These are phyloP conservation scores for Mortierella sp. DNA, from an alignment of 371 early-diverging fungal genomes.

Conservation along the genomic window DNA sequence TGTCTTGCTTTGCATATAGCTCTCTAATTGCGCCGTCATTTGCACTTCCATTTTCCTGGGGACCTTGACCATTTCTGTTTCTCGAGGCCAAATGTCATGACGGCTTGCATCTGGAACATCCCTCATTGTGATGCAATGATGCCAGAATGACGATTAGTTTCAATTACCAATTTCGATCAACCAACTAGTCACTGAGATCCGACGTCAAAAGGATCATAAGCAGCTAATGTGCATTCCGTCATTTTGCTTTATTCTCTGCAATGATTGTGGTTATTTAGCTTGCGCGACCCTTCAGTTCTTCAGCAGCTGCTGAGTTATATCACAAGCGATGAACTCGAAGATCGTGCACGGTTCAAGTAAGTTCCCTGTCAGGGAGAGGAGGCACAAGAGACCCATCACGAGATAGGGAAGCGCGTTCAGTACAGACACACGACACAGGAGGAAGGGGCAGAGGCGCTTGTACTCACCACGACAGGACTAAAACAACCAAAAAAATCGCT, in stretches of 20 bases:
- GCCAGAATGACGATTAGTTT: background rate
- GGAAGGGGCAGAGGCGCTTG: too few species aligned
- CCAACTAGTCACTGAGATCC: background rate
- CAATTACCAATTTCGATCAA: too few species aligned
- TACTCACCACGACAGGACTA: too few species aligned
- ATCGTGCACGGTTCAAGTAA: constrained; percentile 79
- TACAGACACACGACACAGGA: too few species aligned
- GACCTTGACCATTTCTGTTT: background rate
- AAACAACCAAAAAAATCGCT: too few species aligned
- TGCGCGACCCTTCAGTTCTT: constrained; percentile 71
- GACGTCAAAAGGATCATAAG: background rate
- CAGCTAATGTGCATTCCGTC: background rate
- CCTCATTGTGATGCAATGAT: background rate
- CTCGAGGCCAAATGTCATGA: too few species aligned
- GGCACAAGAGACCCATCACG: background rate
- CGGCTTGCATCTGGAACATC: background rate
- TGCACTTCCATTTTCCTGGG: background rate
- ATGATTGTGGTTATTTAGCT: constrained; percentile 48
- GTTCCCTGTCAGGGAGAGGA: constrained; percentile 5
- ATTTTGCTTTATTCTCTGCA: background rate
- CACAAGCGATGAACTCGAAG: constrained; percentile 72
- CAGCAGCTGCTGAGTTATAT: constrained; percentile 72
- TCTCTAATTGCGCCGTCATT: background rate
- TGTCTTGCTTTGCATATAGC: background rate
- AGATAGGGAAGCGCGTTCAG: too few species aligned